These are phyloP conservation scores for Senna tora DNA, from an alignment of 306 rosid species.

Conservation along the genomic window DNA sequence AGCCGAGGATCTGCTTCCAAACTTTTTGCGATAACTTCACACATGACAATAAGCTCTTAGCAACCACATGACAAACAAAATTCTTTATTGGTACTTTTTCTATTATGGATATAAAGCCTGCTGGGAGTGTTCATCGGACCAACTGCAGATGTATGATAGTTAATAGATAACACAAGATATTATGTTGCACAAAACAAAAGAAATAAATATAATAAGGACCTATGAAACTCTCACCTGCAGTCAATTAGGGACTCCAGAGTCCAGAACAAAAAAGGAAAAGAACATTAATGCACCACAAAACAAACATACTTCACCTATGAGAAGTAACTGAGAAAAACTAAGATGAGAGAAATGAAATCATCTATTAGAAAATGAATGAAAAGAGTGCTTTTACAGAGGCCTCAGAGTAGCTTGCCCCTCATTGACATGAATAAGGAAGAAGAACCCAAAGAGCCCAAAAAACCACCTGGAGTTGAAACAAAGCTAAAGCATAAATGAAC, in stretches of 20 bases:
- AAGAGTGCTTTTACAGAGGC: too few species aligned
- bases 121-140: constrained; percentile 61
- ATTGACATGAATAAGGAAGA: too few species aligned
- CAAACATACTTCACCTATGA: too few species aligned
- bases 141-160: constrained; percentile 58
- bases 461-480: too few species aligned
- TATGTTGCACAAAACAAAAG: neutral
- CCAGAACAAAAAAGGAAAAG: constrained; percentile 74
- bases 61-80: constrained; percentile 58
- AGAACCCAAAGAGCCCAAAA: too few species aligned
- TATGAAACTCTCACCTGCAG: constrained; percentile 60
- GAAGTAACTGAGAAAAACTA: too few species aligned
- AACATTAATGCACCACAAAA: too few species aligned
- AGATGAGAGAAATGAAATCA: too few species aligned
- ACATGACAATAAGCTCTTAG: constrained; percentile 67
- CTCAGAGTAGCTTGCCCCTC: too few species aligned
- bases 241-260: constrained; percentile 79
- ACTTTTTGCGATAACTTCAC: constrained; percentile 57
- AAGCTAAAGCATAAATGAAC: too few species aligned
- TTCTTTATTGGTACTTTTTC: constrained; percentile 62
- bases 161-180: constrained; percentile 35
- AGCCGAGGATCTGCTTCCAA: too few species aligned
- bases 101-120: constrained; percentile 65
- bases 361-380: too few species aligned
- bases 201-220: constrained; percentile 23